Evolutionary conservation across 2,329 filamentous ascomycete species (phyloP).

Genomic region (Anthostomella pinea): DNA sequence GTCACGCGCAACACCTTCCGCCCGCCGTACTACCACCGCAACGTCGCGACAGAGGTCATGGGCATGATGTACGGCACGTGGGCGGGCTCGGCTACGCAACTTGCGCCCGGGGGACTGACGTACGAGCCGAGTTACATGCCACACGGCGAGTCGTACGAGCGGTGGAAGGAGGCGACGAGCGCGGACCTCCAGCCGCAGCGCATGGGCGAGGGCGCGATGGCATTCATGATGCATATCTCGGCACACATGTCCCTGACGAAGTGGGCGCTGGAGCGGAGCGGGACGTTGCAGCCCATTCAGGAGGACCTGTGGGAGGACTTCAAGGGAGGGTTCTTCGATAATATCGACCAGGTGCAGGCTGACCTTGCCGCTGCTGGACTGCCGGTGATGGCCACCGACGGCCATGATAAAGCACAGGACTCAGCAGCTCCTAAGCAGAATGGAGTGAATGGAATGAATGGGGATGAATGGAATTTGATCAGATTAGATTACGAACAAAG

Average conservation of each 20-base stretch:
- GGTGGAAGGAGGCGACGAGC: conserved; percentile 27
- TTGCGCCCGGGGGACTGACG: conserved; percentile 31
- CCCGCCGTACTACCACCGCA: conserved; percentile 64
- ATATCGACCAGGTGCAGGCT: conserved; percentile 22
- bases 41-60: conserved; percentile 57
- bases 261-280: conserved; percentile 23
- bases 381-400: too few relatives aligned
- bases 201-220: conserved; percentile 9
- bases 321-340: conserved; percentile 27
- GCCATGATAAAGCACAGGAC: too few relatives aligned
- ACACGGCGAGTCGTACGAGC: conserved; percentile 34
- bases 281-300: conserved; percentile 18
- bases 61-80: conserved; percentile 41
- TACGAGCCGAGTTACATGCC: conserved; percentile 36
- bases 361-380: conserved; percentile 17
- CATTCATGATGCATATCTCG: conserved; percentile 19
- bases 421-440: too few relatives aligned
- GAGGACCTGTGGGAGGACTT: conserved; percentile 23
- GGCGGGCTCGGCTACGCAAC: conserved; percentile 6
- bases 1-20: conserved; percentile 61
- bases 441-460: too few relatives aligned
- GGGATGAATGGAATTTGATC: too few relatives aligned
- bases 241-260: conserved; percentile 22
- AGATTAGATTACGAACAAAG: too few relatives aligned
- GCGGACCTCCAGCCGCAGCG: conserved; percentile 4